These are phyloP conservation scores for Exsudoporus floridanus DNA, from an alignment of 1,284 basidiomycete genomes.

Conservation along the genomic window DNA sequence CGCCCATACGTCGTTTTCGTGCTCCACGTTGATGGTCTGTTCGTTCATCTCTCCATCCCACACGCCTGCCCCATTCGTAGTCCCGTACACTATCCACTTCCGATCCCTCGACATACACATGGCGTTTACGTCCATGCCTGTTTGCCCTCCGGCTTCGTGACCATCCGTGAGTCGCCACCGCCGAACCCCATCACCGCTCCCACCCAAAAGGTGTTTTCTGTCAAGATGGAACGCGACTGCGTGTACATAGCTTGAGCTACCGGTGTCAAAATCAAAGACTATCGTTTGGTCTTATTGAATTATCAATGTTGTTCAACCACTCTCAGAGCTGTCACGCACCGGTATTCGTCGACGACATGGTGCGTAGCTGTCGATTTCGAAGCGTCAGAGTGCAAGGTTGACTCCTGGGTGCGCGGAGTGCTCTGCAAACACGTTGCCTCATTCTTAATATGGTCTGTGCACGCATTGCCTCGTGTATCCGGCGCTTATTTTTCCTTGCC, in stretches of 20 bases:
- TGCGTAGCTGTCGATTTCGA: no score
- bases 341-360: no score
- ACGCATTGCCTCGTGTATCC: no score
- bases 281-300: not conserved
- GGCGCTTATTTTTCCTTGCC: no score
- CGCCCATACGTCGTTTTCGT: rapidly evolving
- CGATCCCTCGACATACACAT: not conserved
- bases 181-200: not conserved
- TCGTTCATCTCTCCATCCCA: not conserved
- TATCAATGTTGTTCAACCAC: not conserved
- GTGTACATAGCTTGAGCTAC: rapidly evolving
- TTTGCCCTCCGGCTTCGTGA: not conserved
- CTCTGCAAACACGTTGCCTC: not conserved
- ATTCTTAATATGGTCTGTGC: no score
- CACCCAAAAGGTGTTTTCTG: not conserved
- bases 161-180: not conserved
- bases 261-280: not conserved
- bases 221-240: not conserved
- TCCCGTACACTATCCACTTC: not conserved
- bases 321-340: not conserved
- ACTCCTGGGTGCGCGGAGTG: no score
- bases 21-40: not conserved
- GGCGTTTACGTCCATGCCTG: not conserved
- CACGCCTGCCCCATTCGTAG: not conserved
- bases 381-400: no score